phyloP scores from a whole-genome alignment of 2,329 filamentous ascomycete species.

The Fusarium pininemorale region DNA sequence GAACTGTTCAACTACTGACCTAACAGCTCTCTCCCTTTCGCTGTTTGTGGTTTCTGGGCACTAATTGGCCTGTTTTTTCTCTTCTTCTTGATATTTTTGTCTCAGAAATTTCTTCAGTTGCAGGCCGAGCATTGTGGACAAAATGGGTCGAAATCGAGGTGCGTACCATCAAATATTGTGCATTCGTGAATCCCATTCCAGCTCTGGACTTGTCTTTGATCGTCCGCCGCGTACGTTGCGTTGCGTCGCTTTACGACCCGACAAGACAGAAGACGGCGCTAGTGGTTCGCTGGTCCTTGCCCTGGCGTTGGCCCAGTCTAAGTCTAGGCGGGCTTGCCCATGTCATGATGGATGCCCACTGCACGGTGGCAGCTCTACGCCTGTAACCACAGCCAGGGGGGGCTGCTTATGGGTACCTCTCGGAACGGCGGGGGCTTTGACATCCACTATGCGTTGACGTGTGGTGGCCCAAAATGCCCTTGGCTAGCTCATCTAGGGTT shows the following conservation, averaged over 20 bases:
- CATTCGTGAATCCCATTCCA: conserved; percentile 38
- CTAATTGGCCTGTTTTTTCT: not conserved
- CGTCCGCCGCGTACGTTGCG: conserved; percentile 1
- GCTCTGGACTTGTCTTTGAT: conserved; percentile 17
- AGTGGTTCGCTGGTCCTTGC: conserved; percentile 17
- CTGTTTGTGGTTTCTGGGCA: conserved; percentile 6
- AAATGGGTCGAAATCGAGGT: conserved; percentile 66
- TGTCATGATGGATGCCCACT: not conserved
- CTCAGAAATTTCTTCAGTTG: conserved; percentile 34
- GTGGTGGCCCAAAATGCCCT: conserved; percentile 24
- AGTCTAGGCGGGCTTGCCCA: conserved; percentile 12
- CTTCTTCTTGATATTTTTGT: conserved; percentile 25
- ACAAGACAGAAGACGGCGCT: conserved; percentile 20
- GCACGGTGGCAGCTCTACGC: conserved; percentile 8
- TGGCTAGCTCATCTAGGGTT: conserved; percentile 25
- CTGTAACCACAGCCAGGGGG: conserved; percentile 31
- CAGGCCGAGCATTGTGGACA: conserved; percentile 38
- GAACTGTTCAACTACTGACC: conserved; percentile 4
- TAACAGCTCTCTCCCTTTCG: conserved; percentile 4
- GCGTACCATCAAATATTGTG: conserved; percentile 46
- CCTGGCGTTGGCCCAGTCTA: conserved; percentile 1
- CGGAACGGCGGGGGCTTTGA: conserved; percentile 21
- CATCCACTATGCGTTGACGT: conserved; percentile 26
- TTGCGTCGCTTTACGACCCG: conserved; percentile 4
- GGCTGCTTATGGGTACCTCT: conserved; percentile 15